A percentile compares a stretch with the other conserved stretches of the same genome.
These are phyloP conservation scores for Peronospora farinosa DNA, from an alignment of 352 stramenopile genomes.

Conservation along the genomic window DNA sequence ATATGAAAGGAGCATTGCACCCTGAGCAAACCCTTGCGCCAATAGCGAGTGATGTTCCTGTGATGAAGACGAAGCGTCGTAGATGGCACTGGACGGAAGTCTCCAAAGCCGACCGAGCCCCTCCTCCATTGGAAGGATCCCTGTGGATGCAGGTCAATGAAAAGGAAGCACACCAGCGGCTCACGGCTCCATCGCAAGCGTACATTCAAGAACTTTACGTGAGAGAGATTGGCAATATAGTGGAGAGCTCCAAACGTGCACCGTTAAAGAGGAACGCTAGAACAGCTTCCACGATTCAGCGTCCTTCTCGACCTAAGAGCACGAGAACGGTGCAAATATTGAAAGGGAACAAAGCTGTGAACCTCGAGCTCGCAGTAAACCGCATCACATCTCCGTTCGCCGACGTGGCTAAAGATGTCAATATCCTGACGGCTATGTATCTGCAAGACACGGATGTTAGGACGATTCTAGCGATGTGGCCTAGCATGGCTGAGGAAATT, in stretches of 20 bases:
- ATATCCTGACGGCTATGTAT: conserved; percentile 26
- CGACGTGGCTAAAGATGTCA: conserved; percentile 20
- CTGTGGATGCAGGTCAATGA: conserved; percentile 15
- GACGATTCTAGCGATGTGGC: conserved; percentile 31
- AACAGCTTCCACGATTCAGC: not conserved
- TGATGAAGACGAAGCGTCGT: conserved; percentile 7
- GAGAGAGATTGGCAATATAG: not conserved
- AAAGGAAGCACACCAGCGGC: conserved; percentile 8
- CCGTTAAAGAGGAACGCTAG: not conserved
- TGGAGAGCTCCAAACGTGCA: conserved; percentile 1
- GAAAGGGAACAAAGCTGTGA: conserved; percentile 22
- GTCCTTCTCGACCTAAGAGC: not conserved
- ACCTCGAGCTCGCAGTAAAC: conserved; percentile 21
- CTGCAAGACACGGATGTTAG: conserved; percentile 24
- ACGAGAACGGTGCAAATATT: conserved; percentile 18
- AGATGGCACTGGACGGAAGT: conserved; percentile 26
- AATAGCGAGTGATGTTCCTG: not conserved
- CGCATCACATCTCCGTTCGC: conserved; percentile 14
- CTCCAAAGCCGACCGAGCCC: conserved; percentile 9
- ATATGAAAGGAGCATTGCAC: conserved; percentile 1
- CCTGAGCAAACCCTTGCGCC: not conserved
- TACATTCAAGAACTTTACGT: conserved; percentile 15
- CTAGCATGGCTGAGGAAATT: conserved; percentile 20
- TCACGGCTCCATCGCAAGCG: conserved; percentile 7
- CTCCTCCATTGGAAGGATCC: conserved; percentile 10